Base-by-base conservation (phyloP, 2,329 filamentous ascomycete species). In the Leptosphaerulina australis region DNA sequence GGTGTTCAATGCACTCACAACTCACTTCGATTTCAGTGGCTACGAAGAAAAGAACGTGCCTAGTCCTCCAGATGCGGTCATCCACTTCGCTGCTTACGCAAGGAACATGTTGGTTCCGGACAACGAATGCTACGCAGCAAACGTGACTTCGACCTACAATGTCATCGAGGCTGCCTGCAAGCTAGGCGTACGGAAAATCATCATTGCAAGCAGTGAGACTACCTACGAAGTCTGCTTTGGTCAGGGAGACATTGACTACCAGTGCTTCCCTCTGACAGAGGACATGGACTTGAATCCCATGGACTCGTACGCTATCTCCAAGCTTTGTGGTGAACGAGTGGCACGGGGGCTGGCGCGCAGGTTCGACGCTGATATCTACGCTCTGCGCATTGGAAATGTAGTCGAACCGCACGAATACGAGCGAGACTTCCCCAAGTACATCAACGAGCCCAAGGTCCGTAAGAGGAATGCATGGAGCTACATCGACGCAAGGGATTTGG, bases 391-490 rank as follows among this genome's bases (percentile, higher is more conserved):
- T 39, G 83, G 83, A 10, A 82, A 83, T 44, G 80, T 87, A 5
- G 77, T 87, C 50, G 81, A 83, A 50, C 83, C 83, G 3, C 79
- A 85, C 38, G 83, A 86, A 62, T 86, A 86, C 56, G 76, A 73
- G 44, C 64, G 70, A 2, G 75, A 80, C 46, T 86, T 86, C 52
- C 74, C 77, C 0, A 70, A 62, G 3, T 81, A 81, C 55, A 74
- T 85, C 21, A 70, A 71, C 15, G 62, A 80, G 21, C 83, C 83
- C 0, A 73, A 74, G 52, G 73, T 72, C 2, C 74, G 82, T 44
- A 82, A 81, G 60, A 72, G 79, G 1, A 84, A 86, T 62, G 83
- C 81, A 0, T 87, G 83, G 83, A 79, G 76, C 17, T 87, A 87
- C 63, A 83, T 83, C 17, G 84, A 87, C 63, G 81, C 82, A 0